phyloP scores from a whole-genome alignment of 1,284 basidiomycete genomes.

The Leccinum insigne region DNA sequence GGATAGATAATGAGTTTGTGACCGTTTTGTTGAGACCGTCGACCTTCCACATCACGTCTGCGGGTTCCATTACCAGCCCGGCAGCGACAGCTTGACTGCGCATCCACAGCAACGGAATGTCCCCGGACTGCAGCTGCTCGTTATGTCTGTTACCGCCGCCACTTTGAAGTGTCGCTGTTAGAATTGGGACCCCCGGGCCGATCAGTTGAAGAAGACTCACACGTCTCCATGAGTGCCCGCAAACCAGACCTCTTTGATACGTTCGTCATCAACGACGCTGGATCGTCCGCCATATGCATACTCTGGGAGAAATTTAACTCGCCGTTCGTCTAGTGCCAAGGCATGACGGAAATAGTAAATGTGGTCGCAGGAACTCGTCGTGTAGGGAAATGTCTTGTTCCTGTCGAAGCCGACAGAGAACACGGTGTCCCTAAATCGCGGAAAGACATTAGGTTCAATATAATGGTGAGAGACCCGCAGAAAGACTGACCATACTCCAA shows the following conservation, averaged over 20 bases:
- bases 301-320: slow-evolving; percentile 43
- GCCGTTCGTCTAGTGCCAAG: slow-evolving; percentile 39
- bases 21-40: slow-evolving; percentile 28
- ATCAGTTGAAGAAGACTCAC: slow-evolving; percentile 22
- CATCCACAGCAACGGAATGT: slow-evolving; percentile 37
- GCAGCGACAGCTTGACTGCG: slow-evolving; percentile 28
- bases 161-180: slow-evolving; percentile 14
- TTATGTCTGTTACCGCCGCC: slow-evolving; percentile 34
- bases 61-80: slow-evolving; percentile 26
- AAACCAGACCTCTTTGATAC: slow-evolving; percentile 39
- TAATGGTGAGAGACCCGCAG: background rate
- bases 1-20: slow-evolving; percentile 19
- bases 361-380: slow-evolving; percentile 29
- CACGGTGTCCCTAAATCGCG: slow-evolving; percentile 30
- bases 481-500: slow-evolving; percentile 37
- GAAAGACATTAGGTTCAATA: background rate
- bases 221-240: slow-evolving; percentile 36
- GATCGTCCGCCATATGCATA: slow-evolving; percentile 31
- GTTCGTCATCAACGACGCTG: slow-evolving; percentile 8
- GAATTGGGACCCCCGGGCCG: background rate
- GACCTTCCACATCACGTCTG: slow-evolving; percentile 29
- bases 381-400: slow-evolving; percentile 28
- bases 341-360: slow-evolving; percentile 35
- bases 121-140: slow-evolving; percentile 28
- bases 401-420: slow-evolving; percentile 36